Conservation (phyloP, 2,329 filamentous ascomycete genomes). For the Alternaria sp. region DNA sequence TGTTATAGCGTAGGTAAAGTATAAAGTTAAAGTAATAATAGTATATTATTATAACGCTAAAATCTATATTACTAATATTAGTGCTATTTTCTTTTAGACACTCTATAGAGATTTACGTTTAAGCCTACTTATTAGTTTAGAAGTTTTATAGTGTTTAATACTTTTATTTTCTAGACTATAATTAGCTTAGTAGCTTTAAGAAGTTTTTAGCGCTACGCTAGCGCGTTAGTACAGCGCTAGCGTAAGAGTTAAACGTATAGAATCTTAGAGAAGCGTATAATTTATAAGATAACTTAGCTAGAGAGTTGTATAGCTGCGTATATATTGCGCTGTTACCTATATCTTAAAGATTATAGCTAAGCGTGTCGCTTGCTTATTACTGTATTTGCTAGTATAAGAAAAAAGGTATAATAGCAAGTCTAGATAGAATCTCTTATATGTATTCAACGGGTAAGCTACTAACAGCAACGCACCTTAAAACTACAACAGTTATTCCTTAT, state of each 20-base stretch:
- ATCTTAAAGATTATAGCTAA: background rate
- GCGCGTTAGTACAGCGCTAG: no score
- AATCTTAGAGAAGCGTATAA: no score
- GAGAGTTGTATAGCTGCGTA: background rate
- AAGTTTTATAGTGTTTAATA: background rate
- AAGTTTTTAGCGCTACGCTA: background rate
- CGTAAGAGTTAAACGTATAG: no score
- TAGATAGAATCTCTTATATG: background rate
- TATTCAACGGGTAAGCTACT: background rate
- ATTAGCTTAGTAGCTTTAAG: background rate
- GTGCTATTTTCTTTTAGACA: no score
- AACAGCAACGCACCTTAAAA: background rate
- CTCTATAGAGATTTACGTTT: no score
- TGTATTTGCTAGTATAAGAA: background rate
- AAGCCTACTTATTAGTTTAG: background rate
- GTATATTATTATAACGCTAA: background rate
- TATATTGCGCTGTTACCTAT: background rate
- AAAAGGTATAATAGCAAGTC: background rate
- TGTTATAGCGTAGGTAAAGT: no score
- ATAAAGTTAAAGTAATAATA: background rate
- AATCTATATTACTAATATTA: background rate
- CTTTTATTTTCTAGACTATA: background rate
- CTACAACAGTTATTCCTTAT: background rate
- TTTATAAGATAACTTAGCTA: no score
- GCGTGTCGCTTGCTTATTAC: background rate